These are phyloP conservation scores for Phytophthora colocasiae DNA, from an alignment of 352 stramenopile species.

Conservation along the genomic window DNA sequence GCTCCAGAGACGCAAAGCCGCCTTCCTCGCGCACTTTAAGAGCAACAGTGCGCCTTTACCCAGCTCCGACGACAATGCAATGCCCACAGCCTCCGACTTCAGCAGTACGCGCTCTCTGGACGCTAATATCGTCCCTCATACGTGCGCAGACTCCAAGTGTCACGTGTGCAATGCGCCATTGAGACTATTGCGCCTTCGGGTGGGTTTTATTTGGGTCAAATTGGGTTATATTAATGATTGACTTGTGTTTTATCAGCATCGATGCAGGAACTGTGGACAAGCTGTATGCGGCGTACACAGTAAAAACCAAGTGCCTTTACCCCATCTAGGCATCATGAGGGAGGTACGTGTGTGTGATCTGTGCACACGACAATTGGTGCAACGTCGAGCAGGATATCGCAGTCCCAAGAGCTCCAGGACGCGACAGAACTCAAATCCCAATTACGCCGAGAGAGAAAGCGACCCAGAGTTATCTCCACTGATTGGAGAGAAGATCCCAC, in stretches of 20 bases:
- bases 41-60: constrained; percentile 19
- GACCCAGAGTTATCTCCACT: constrained; percentile 44
- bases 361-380: constrained; percentile 72
- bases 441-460: constrained; percentile 30
- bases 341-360: constrained; percentile 79
- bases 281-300: constrained; percentile 78
- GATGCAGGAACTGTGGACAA: constrained; percentile 70
- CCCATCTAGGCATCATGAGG: constrained; percentile 76
- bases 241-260: constrained; percentile 44
- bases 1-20: constrained; percentile 54
- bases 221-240: constrained; percentile 8
- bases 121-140: constrained; percentile 10
- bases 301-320: constrained; percentile 80
- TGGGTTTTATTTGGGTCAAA: constrained; percentile 39
- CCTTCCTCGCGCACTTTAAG: constrained; percentile 60
- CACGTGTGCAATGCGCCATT: constrained; percentile 71
- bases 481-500: constrained; percentile 24
- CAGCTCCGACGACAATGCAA: constrained; percentile 17
- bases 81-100: constrained; percentile 18
- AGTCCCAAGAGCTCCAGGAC: constrained; percentile 42
- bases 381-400: constrained; percentile 70
- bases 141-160: constrained; percentile 56
- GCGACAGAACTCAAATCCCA: constrained; percentile 32
- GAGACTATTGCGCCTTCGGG: constrained; percentile 55
- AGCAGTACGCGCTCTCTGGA: constrained; percentile 31